These are phyloP conservation scores for Gliomastix tumulicola DNA, from an alignment of 2,329 filamentous ascomycete species.

Conservation along the genomic window DNA sequence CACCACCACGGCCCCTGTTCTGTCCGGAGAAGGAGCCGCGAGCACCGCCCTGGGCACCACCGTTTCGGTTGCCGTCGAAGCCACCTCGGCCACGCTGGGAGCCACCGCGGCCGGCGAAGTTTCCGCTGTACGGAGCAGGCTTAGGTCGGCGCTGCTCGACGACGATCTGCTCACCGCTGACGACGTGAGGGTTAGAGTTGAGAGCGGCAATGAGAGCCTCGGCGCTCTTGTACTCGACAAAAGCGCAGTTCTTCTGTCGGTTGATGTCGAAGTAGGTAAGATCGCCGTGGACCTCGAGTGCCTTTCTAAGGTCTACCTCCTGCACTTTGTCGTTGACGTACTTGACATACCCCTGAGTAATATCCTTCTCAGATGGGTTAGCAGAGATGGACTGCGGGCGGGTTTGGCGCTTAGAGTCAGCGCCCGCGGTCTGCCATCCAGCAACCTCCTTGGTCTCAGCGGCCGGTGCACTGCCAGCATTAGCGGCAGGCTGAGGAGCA, in stretches of 20 bases:
- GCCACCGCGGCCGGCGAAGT: constrained; percentile 60
- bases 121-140: constrained; percentile 61
- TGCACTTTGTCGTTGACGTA: constrained; percentile 88
- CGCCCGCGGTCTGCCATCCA: constrained; percentile 80
- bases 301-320: constrained; percentile 61
- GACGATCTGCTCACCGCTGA: constrained; percentile 74
- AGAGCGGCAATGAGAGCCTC: constrained; percentile 80
- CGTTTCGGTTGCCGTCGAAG: constrained; percentile 51
- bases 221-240: constrained; percentile 81
- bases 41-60: constrained; percentile 52
- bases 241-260: constrained; percentile 90
- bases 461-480: constrained; percentile 25
- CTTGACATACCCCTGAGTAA: constrained; percentile 85
- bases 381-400: constrained; percentile 59
- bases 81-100: constrained; percentile 57
- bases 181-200: constrained; percentile 75
- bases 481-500: constrained; percentile 21
- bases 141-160: constrained; percentile 87
- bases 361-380: constrained; percentile 60
- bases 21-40: constrained; percentile 66
- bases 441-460: constrained; percentile 41
- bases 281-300: constrained; percentile 66
- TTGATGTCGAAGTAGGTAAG: constrained; percentile 71
- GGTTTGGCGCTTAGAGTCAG: constrained; percentile 78
- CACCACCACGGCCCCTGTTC: constrained; percentile 59